A percentile compares a stretch with the other conserved stretches of the same genome.
Conservation (phyloP, 192 early-diverging fungal species). For the Podila clonocystis region DNA sequence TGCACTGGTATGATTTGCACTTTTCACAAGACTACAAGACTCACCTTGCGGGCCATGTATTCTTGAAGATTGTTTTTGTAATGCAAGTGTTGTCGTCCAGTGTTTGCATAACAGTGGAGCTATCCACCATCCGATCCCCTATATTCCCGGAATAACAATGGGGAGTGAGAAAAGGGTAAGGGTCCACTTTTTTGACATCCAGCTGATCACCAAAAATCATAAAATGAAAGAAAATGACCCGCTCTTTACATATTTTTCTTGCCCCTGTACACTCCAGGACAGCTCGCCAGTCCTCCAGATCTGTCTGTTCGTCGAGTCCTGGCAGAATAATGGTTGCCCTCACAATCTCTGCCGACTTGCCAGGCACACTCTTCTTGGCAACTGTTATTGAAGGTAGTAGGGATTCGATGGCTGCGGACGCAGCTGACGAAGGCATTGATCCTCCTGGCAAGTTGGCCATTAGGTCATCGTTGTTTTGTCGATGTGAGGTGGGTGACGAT, state of each 20-base stretch:
- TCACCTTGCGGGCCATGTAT: slow-evolving; percentile 52
- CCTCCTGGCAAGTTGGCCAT: slow-evolving; percentile 15
- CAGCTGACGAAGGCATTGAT: slow-evolving; percentile 24
- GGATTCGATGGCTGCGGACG: slow-evolving; percentile 48
- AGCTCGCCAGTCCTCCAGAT: slow-evolving; percentile 54
- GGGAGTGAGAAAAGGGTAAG: slow-evolving; percentile 3
- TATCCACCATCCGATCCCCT: slow-evolving; percentile 56
- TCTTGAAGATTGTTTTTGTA: slow-evolving; percentile 52
- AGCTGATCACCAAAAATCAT: slow-evolving; percentile 8
- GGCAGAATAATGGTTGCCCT: slow-evolving; percentile 43
- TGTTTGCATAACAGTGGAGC: slow-evolving; percentile 48
- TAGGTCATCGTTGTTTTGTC: slow-evolving; percentile 12
- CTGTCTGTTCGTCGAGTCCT: slow-evolving; percentile 51
- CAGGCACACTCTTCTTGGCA: slow-evolving; percentile 47
- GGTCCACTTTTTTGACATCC: background rate
- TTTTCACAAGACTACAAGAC: too few relatives aligned
- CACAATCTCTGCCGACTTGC: slow-evolving; percentile 53
- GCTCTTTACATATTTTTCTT: slow-evolving; percentile 45
- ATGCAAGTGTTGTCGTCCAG: slow-evolving; percentile 51
- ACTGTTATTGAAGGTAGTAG: slow-evolving; percentile 37
- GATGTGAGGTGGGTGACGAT: slow-evolving; percentile 25
- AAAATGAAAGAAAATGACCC: background rate
- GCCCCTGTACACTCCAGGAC: slow-evolving; percentile 49
- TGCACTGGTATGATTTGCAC: too few relatives aligned
- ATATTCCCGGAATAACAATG: background rate